phyloP scores from a whole-genome alignment of 805 yeast genomes.

The Teunomyces lycoperdinae region DNA sequence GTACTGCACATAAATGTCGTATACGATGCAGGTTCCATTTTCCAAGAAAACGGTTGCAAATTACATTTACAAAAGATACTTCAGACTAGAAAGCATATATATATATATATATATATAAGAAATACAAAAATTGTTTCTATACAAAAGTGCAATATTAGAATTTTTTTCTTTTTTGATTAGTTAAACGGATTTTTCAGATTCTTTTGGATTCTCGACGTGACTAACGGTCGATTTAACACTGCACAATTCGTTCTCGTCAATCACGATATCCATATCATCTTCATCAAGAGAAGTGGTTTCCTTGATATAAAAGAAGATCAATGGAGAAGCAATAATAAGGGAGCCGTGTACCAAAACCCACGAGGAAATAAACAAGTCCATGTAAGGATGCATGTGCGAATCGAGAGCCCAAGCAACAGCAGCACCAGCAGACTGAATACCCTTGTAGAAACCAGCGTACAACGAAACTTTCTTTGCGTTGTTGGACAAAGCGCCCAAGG shows the following conservation, averaged over 20 bases:
- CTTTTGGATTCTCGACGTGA: neutral
- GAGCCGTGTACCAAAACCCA: slow-evolving; percentile 49
- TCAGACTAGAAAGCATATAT: neutral
- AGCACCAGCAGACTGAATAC: slow-evolving; percentile 62
- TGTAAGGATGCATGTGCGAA: slow-evolving; percentile 36
- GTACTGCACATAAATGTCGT: neutral
- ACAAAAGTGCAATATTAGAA: no score
- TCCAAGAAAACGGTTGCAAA: neutral
- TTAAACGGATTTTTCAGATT: neutral
- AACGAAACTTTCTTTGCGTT: slow-evolving; percentile 53
- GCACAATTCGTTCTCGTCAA: slow-evolving; percentile 24
- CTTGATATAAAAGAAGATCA: slow-evolving; percentile 40
- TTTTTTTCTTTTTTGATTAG: neutral
- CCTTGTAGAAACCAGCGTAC: slow-evolving; percentile 62
- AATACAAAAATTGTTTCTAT: no score
- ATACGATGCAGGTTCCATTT: no score
- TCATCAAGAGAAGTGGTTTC: slow-evolving; percentile 41
- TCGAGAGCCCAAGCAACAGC: slow-evolving; percentile 61
- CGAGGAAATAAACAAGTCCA: slow-evolving; percentile 44
- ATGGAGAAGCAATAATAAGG: slow-evolving; percentile 47
- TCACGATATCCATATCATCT: slow-evolving; percentile 26
- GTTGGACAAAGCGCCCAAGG: slow-evolving; percentile 58
- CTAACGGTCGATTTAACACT: slow-evolving; percentile 18
- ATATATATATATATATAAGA: no score
- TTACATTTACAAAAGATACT: neutral